phyloP scores from a whole-genome alignment of 345 rosid species.

The Ricinus communis region DNA sequence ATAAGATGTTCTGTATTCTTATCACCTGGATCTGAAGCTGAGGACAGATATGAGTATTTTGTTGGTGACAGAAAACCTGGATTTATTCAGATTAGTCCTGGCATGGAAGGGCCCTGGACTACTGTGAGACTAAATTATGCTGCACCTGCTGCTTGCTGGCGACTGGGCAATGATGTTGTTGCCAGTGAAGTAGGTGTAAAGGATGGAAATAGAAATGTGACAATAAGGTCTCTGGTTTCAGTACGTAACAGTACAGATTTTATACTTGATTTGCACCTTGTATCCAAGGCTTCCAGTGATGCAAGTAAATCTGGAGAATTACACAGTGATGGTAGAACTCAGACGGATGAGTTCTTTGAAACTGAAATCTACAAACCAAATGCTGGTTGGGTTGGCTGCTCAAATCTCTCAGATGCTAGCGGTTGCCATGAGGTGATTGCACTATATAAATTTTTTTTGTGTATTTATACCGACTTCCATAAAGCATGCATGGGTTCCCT shows the following conservation, averaged over 20 bases:
- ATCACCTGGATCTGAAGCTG: constrained; percentile 53
- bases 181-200: constrained; percentile 90
- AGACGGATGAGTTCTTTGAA: constrained; percentile 50
- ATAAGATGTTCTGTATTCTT: constrained; percentile 70
- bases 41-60: constrained; percentile 37
- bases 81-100: constrained; percentile 90
- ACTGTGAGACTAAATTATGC: constrained; percentile 91
- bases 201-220: constrained; percentile 80
- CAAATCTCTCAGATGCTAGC: constrained; percentile 27
- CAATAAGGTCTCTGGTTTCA: constrained; percentile 83
- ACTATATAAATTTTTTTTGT: not conserved
- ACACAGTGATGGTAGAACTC: constrained; percentile 27
- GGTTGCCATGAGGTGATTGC: constrained; percentile 30
- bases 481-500: not conserved
- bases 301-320: constrained; percentile 29
- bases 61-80: constrained; percentile 56
- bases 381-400: constrained; percentile 51
- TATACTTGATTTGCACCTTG: constrained; percentile 66
- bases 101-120: constrained; percentile 92
- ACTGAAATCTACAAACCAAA: constrained; percentile 44
- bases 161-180: constrained; percentile 82
- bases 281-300: constrained; percentile 44
- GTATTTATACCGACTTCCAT: not conserved
- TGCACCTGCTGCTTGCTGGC: constrained; percentile 98
- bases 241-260: constrained; percentile 68